Evolutionary conservation across 2,329 filamentous ascomycete genomes (phyloP), one percentile per base, ranked within the genome.

Genomic region (Fusarium succisae): DNA sequence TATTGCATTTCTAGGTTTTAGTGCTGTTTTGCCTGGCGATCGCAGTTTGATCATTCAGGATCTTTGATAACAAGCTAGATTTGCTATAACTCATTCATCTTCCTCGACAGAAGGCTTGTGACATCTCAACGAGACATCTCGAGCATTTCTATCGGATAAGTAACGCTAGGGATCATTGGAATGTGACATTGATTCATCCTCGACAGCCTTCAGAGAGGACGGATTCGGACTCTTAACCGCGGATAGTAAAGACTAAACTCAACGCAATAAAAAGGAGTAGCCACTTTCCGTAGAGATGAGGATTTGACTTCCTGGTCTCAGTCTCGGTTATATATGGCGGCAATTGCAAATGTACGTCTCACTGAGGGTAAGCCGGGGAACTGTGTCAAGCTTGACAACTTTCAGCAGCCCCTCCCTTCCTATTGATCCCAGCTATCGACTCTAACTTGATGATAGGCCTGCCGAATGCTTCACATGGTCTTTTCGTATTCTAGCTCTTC

Each of bases 81-180:
- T n/a, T 6, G 6, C 45, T 48, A 5, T 0, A 0, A 12, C 8
- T 18, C 7, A 13, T 5, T 17, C 0, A 26, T 20, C 7, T 1
- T 37, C 1, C 1, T 35, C 15, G 1, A 35, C 15, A 1, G 14
- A 2, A 9, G 18, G 9, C 8, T 9, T 2, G 2, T 37, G 1
- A 37, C 17, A 38, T 38, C 37, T 38, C 17, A 38, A 18, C 15
- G 15, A 17, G 3, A 35, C 32, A 35, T 35, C 32, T 0, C 15
- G 0, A 35, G 14, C 14, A 35, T 1, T 38, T 38, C 17, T 38
- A 38, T 1, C 8, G 17, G 24, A 12, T 17, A 3, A 1, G 6
- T 4, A n/a, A 15, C 20, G 10, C 22, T 11, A 13, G 14, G 10
- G 5, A 9, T 3, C 3, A 32, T 2, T 8, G 4, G 11, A 0